Percentiles rank a stretch among this genome's conserved stretches.
Evolutionary conservation across 2,329 filamentous ascomycete genomes (phyloP).

Genomic region (Helotiales sp.): DNA sequence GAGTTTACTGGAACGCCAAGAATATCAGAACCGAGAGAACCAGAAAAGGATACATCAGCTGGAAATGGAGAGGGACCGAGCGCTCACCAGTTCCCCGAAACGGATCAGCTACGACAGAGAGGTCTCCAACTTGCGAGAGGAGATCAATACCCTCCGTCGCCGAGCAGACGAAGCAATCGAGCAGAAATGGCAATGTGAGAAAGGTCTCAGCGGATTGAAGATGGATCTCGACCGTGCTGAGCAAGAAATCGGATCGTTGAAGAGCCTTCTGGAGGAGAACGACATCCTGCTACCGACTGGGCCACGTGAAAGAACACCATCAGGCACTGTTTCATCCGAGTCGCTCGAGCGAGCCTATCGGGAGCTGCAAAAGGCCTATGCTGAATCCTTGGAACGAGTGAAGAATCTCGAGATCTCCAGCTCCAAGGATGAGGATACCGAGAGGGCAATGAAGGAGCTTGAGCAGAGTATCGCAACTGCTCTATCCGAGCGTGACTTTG

Average conservation of each 20-base stretch:
- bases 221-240: slow-evolving; percentile 97
- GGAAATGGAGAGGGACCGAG: slow-evolving; percentile 75
- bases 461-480: slow-evolving; percentile 69
- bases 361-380: slow-evolving; percentile 72
- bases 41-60: slow-evolving; percentile 76
- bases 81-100: slow-evolving; percentile 67
- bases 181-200: slow-evolving; percentile 95
- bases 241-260: slow-evolving; percentile 85
- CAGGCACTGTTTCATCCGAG: slow-evolving; percentile 61
- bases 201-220: slow-evolving; percentile 82
- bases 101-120: slow-evolving; percentile 83
- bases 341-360: slow-evolving; percentile 73
- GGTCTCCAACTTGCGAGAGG: slow-evolving; percentile 74
- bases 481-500: slow-evolving; percentile 71
- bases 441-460: slow-evolving; percentile 62
- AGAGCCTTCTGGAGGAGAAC: slow-evolving; percentile 75
- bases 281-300: slow-evolving; percentile 71
- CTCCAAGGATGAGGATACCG: slow-evolving; percentile 57
- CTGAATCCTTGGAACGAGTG: slow-evolving; percentile 65
- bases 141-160: slow-evolving; percentile 80
- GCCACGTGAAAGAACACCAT: slow-evolving; percentile 47
- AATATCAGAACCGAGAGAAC: slow-evolving; percentile 80
- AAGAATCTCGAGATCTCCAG: slow-evolving; percentile 59
- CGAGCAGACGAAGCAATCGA: slow-evolving; percentile 92
- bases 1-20: slow-evolving; percentile 81